Conservation (phyloP, 495 filamentous ascomycete species). For the Penicillium ochrochloron region DNA sequence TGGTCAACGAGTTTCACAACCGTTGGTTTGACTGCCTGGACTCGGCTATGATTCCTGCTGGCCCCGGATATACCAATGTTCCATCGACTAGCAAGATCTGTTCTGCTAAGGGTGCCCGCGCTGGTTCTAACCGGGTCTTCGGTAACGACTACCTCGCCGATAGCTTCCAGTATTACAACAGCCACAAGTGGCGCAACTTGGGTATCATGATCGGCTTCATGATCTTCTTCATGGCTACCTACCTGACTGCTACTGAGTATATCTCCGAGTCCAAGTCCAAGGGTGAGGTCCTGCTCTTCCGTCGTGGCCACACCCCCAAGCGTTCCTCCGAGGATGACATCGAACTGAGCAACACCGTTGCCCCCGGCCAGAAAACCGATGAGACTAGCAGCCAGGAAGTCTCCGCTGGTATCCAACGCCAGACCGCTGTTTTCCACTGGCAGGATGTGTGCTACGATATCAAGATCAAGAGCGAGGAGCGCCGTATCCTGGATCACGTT, state of each 20-base stretch:
- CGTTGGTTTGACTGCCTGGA: slow-evolving; percentile 56
- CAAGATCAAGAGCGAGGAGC: slow-evolving; percentile 61
- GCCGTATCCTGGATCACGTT: slow-evolving; percentile 65
- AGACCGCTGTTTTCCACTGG: slow-evolving; percentile 77
- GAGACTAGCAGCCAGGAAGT: slow-evolving; percentile 37
- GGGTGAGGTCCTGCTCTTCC: slow-evolving; percentile 59
- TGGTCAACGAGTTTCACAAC: slow-evolving; percentile 66
- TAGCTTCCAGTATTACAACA: slow-evolving; percentile 59
- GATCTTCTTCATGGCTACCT: slow-evolving; percentile 60
- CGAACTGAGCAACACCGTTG: slow-evolving; percentile 36
- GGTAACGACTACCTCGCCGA: slow-evolving; percentile 57
- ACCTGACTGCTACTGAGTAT: slow-evolving; percentile 51
- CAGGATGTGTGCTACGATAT: slow-evolving; percentile 77
- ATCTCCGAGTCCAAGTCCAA: slow-evolving; percentile 55
- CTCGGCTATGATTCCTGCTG: slow-evolving; percentile 46
- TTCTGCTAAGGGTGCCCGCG: slow-evolving; percentile 56
- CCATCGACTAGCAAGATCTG: slow-evolving; percentile 46
- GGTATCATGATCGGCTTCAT: slow-evolving; percentile 71
- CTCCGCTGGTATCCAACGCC: slow-evolving; percentile 58
- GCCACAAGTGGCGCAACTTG: slow-evolving; percentile 72
- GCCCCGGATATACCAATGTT: slow-evolving; percentile 32
- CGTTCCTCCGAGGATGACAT: slow-evolving; percentile 33
- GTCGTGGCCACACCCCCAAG: slow-evolving; percentile 44
- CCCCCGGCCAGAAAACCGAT: slow-evolving; percentile 46
- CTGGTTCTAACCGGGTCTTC: slow-evolving; percentile 49